These are phyloP conservation scores for Lepiota brunneoincarnata DNA, from an alignment of 768 basidiomycete genomes.

Conservation along the genomic window DNA sequence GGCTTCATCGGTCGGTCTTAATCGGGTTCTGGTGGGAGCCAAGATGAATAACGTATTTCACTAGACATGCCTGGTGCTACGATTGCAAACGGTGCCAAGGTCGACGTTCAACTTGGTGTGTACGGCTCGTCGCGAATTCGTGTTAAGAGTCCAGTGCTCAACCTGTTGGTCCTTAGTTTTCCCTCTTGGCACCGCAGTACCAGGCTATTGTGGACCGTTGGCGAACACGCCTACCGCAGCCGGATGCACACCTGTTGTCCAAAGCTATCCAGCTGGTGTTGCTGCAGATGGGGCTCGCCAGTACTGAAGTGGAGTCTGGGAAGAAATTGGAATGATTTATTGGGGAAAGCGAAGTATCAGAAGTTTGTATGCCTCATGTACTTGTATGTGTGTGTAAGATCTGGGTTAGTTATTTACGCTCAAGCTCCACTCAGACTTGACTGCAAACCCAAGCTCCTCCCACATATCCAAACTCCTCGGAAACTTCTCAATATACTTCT, in stretches of 20 bases:
- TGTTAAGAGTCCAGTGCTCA: too few relatives aligned
- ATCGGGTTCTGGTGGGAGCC: background rate
- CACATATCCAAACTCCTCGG: constrained; percentile 18
- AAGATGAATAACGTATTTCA: background rate
- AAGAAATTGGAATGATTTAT: too few relatives aligned
- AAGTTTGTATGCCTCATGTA: too few relatives aligned
- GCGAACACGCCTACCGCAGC: background rate
- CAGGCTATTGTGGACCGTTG: background rate
- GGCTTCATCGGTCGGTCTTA: background rate
- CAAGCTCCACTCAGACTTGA: constrained; percentile 7
- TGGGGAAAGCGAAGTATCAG: too few relatives aligned
- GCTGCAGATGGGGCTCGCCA: too few relatives aligned
- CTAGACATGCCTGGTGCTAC: background rate
- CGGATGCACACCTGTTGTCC: background rate
- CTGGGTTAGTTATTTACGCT: too few relatives aligned
- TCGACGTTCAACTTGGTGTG: background rate
- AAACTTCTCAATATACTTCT: constrained; percentile 18
- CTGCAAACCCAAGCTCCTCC: constrained; percentile 19
- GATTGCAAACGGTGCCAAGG: background rate
- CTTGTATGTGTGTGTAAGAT: too few relatives aligned
- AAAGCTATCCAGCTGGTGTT: too few relatives aligned
- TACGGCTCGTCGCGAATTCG: background rate
- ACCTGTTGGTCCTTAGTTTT: background rate
- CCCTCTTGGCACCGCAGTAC: background rate
- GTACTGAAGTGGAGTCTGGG: too few relatives aligned